These are phyloP conservation scores for Ettlia oleoabundans DNA, from an alignment of 139 green algal species.

Conservation along the genomic window DNA sequence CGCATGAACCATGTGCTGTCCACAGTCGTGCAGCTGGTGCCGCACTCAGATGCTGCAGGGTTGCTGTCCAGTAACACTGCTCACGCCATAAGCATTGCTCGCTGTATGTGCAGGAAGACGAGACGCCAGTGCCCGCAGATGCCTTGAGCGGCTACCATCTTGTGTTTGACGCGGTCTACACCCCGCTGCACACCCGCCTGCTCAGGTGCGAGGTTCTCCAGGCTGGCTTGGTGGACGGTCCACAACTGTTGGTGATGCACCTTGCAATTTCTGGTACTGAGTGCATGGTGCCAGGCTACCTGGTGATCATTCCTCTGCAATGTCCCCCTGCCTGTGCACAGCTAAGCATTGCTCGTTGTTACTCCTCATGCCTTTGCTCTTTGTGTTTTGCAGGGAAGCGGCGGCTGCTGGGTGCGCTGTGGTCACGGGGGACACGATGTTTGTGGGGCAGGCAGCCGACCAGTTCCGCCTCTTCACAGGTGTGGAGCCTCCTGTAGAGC, in stretches of 20 bases:
- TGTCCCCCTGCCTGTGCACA: too few species aligned
- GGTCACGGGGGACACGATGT: constrained; percentile 93
- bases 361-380: neutral
- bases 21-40: too few species aligned
- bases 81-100: neutral
- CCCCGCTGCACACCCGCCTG: constrained; percentile 87
- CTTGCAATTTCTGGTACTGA: too few species aligned
- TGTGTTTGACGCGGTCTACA: constrained; percentile 99
- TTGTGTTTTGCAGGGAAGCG: constrained; percentile 1
- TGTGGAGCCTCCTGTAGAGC: constrained; percentile 55
- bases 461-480: constrained; percentile 91
- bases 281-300: too few species aligned
- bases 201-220: constrained; percentile 48
- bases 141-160: constrained; percentile 68
- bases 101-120: constrained; percentile 35
- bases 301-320: too few species aligned
- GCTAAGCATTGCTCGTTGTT: too few species aligned
- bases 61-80: neutral
- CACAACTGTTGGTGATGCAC: too few species aligned
- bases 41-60: too few species aligned
- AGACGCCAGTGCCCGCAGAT: constrained; percentile 69
- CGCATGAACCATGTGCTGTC: too few species aligned
- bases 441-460: constrained; percentile 94
- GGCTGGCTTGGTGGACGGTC: too few species aligned
- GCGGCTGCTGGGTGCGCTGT: constrained; percentile 48